Evolutionary conservation across 208 protist genomes (phyloP).

Genomic region (Tritrichomonas foetus): DNA sequence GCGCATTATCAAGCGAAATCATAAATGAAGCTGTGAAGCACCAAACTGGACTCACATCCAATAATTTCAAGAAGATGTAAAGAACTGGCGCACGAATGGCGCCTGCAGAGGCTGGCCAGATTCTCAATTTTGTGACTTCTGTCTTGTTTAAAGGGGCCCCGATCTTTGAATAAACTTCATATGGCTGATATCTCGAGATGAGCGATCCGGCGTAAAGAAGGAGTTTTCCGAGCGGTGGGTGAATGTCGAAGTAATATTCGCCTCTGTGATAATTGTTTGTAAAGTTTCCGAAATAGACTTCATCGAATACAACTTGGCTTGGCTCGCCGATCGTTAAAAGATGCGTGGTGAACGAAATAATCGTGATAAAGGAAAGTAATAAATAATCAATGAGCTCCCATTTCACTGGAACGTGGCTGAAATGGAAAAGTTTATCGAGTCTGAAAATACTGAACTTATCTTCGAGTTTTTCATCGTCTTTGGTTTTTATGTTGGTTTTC

Average conservation of each 20-base stretch:
- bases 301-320: neutral
- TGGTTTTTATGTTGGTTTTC: too few relatives aligned
- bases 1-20: neutral
- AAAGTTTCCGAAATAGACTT: constrained; percentile 37
- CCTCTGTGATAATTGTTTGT: neutral
- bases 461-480: too few relatives aligned
- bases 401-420: neutral
- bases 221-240: constrained; percentile 3
- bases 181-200: neutral
- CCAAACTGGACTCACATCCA: neutral
- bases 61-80: neutral
- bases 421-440: too few relatives aligned
- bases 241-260: constrained; percentile 11
- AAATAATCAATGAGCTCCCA: neutral
- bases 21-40: neutral
- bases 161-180: neutral
- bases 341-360: neutral
- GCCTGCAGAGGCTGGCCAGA: neutral
- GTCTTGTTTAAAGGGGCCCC: too few relatives aligned
- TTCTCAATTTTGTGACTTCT: neutral
- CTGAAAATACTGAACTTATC: too few relatives aligned
- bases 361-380: neutral
- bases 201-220: neutral
- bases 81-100: neutral
- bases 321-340: neutral